Percentiles rank a stretch among this genome's conserved stretches.
phyloP scores from a whole-genome alignment of 192 early-diverging fungal genomes.

The Coemansia asiatica region DNA sequence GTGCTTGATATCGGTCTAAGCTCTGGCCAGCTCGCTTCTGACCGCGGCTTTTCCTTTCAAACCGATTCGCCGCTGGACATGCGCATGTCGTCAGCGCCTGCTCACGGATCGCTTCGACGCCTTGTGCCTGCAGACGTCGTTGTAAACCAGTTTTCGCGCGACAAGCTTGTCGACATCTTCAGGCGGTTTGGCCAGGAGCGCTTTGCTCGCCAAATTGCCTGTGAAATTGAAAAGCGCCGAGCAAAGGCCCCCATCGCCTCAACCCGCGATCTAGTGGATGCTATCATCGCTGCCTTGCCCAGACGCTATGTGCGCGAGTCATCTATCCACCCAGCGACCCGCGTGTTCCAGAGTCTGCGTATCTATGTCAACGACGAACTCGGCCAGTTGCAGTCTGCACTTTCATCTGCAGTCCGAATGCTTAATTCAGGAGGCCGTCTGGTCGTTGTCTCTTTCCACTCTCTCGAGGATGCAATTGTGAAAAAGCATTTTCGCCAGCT shows the following conservation, averaged over 20 bases:
- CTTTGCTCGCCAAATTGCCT: constrained; percentile 60
- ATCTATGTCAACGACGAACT: constrained; percentile 77
- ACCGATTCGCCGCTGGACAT: constrained; percentile 72
- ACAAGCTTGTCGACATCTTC: constrained; percentile 66
- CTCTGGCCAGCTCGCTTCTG: constrained; percentile 65
- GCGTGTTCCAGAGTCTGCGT: constrained; percentile 62
- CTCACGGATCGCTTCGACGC: constrained; percentile 19
- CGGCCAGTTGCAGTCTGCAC: constrained; percentile 57
- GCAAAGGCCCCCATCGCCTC: constrained; percentile 54
- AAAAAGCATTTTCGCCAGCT: constrained; percentile 58
- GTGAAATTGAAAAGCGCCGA: constrained; percentile 61
- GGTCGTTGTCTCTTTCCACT: constrained; percentile 71
- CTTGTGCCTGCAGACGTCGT: constrained; percentile 64
- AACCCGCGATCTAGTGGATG: constrained; percentile 58
- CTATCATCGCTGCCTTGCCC: constrained; percentile 58
- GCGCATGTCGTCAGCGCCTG: constrained; percentile 60
- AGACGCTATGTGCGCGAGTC: constrained; percentile 32
- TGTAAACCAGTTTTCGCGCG: constrained; percentile 62
- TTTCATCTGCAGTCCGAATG: constrained; percentile 56
- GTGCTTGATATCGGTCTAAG: constrained; percentile 76
- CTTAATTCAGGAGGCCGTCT: constrained; percentile 58
- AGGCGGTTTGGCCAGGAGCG: constrained; percentile 67
- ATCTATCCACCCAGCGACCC: constrained; percentile 56
- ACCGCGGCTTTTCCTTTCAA: constrained; percentile 71
- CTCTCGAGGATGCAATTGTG: constrained; percentile 70